Evolutionary conservation across 345 rosid genomes (phyloP).

Genomic region (Excoecaria cochinchinensis): DNA sequence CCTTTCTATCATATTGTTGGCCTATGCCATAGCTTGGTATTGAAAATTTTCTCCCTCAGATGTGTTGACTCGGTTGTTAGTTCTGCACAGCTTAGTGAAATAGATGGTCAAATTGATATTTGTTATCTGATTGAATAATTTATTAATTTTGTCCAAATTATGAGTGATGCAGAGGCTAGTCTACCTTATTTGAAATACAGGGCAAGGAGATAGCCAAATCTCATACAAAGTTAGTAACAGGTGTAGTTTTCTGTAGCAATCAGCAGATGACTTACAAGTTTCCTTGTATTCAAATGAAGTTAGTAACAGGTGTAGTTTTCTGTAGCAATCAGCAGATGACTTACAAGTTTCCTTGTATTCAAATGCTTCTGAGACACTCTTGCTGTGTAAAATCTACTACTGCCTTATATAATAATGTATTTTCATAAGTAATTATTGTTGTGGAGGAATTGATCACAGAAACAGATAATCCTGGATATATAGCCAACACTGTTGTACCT

Average conservation of each 20-base stretch:
- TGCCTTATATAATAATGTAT: neutral
- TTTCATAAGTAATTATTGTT: neutral
- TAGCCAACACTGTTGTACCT: neutral
- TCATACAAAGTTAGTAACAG: neutral
- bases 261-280: neutral
- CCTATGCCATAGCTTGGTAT: neutral
- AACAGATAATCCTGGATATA: neutral
- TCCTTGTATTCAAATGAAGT: neutral
- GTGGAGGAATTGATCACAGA: neutral
- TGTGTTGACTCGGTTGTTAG: neutral
- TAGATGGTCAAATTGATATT: neutral
- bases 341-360: neutral
- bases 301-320: neutral
- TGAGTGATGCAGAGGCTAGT: neutral
- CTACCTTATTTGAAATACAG: neutral
- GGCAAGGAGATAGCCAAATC: neutral
- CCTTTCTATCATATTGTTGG: neutral
- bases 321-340: neutral
- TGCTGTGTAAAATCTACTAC: neutral
- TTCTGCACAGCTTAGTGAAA: slow-evolving; percentile 4
- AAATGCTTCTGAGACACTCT: neutral
- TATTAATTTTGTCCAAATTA: slow-evolving; percentile 4
- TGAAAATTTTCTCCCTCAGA: neutral
- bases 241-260: neutral
- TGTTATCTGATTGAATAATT: slow-evolving; percentile 1